Conservation (phyloP, 352 stramenopile genomes). For the Phytophthora uliginosa region DNA sequence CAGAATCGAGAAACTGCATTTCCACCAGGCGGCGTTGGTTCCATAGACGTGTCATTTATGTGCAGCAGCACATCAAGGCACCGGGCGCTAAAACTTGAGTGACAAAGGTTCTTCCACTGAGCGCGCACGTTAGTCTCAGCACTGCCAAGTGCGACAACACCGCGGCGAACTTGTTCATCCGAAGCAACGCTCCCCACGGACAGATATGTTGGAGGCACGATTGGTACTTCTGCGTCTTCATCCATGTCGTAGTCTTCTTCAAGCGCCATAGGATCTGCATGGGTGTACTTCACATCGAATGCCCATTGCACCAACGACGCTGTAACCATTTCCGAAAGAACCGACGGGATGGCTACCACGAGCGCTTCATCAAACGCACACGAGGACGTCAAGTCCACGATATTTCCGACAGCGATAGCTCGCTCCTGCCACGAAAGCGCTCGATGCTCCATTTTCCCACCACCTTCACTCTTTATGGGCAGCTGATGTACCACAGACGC, state of each 20-base stretch:
- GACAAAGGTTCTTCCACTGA: conserved; percentile 59
- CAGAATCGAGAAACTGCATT: conserved; percentile 45
- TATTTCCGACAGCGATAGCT: conserved; percentile 45
- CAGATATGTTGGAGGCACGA: conserved; percentile 22
- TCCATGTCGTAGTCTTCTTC: conserved; percentile 46
- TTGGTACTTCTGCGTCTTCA: conserved; percentile 22
- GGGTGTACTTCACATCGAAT: conserved; percentile 40
- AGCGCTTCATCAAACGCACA: conserved; percentile 40
- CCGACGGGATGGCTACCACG: conserved; percentile 24
- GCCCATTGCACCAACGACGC: conserved; percentile 47
- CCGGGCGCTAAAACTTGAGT: conserved; percentile 47
- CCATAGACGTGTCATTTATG: neutral
- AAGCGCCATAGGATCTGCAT: conserved; percentile 19
- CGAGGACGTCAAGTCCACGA: conserved; percentile 40
- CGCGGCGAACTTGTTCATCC: conserved; percentile 32
- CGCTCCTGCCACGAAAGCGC: conserved; percentile 42
- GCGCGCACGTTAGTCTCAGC: conserved; percentile 32
- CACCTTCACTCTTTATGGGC: neutral
- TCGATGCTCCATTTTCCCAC: neutral
- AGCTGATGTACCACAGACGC: conserved; percentile 18
- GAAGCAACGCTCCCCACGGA: neutral
- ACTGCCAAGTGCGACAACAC: conserved; percentile 12
- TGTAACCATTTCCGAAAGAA: conserved; percentile 41
- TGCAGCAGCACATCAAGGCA: conserved; percentile 47
- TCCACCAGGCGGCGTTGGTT: conserved; percentile 1